Evolutionary conservation across 2,329 filamentous ascomycete species (phyloP).

Genomic region (Ophiosphaerella narmari): DNA sequence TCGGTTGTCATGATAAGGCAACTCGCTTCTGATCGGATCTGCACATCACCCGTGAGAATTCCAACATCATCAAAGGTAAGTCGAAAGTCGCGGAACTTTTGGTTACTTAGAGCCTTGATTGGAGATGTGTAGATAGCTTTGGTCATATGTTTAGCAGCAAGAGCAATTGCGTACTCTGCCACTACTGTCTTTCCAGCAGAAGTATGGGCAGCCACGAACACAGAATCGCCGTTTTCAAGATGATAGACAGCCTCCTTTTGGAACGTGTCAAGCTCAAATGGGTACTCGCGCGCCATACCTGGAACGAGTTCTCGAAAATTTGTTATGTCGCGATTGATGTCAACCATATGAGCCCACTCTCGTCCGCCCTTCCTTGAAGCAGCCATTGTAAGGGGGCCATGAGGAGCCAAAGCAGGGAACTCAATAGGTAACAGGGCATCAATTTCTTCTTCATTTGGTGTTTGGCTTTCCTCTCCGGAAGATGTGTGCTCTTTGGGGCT

Average conservation of each 20-base stretch:
- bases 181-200: slow-evolving; percentile 98
- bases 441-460: slow-evolving; percentile 65
- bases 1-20: slow-evolving; percentile 99
- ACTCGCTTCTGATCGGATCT: slow-evolving; percentile 96
- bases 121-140: slow-evolving; percentile 99
- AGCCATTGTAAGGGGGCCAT: slow-evolving; percentile 73
- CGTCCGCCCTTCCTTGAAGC: slow-evolving; percentile 74
- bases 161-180: slow-evolving; percentile 94
- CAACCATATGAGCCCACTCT: slow-evolving; percentile 98
- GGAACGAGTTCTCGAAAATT: slow-evolving; percentile 94
- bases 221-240: slow-evolving; percentile 92
- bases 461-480: slow-evolving; percentile 53
- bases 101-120: slow-evolving; percentile 97
- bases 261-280: slow-evolving; percentile 96
- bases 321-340: slow-evolving; percentile 88
- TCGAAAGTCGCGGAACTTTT: slow-evolving; percentile 96
- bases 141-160: slow-evolving; percentile 98
- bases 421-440: slow-evolving; percentile 89
- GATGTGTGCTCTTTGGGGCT: slow-evolving; percentile 31
- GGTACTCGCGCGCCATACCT: slow-evolving; percentile 94
- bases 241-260: slow-evolving; percentile 99
- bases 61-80: slow-evolving; percentile 92
- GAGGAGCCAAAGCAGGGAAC: slow-evolving; percentile 88
- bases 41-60: slow-evolving; percentile 94
- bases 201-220: slow-evolving; percentile 96